Evolutionary conservation across 2,329 filamentous ascomycete genomes (phyloP), one percentile per base, ranked within the genome.

Genomic region (Rhynchosporium secalis): DNA sequence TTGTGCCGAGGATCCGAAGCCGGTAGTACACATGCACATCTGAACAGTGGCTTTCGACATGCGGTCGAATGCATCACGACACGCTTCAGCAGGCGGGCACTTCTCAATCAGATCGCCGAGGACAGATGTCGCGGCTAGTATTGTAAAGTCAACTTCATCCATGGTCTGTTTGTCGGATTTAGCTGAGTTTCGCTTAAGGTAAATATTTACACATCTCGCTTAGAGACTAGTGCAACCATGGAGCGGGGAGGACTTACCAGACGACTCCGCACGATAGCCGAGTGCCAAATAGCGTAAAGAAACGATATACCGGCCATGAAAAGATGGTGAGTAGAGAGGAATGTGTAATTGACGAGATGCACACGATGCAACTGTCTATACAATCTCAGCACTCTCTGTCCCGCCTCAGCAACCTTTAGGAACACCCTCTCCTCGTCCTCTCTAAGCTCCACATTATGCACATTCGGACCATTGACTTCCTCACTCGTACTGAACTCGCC

Each of bases 281-380:
- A 97, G 76, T 98, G 94, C 94, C 94, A 98, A 62, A 98, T 95
- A 26, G 95, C 93, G 76, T 97, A 98, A 2, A 98, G 82, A 75
- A 97, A 98, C 29, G 94, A 96, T 63, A 98, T 88, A 77, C 93
- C 94, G 33, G 94, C 94, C 90, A 96, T 97, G 78, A 98, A 98
- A 6, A 98, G 81, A 76, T 98, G 93, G 74, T 98, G 94, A 0
- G 95, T 97, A 1, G 95, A 93, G 59, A 98, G 79, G 75, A 96
- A 98, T 0, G 94, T 98, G 74, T 97, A 96, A 76, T 96, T 98
- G 60, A 98, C 94, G 46, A 97, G 82, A 58, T 92, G 89, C 62
- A 92, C 86, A 9, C 93, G 82, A 75, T 98, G 94, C 63, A 98
- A 79, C 72, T 96, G 91, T 58, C 94, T 83, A 76, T 98, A 98